phyloP scores from a whole-genome alignment of 2,329 filamentous ascomycete genomes.

The Calonectria honghensis region DNA sequence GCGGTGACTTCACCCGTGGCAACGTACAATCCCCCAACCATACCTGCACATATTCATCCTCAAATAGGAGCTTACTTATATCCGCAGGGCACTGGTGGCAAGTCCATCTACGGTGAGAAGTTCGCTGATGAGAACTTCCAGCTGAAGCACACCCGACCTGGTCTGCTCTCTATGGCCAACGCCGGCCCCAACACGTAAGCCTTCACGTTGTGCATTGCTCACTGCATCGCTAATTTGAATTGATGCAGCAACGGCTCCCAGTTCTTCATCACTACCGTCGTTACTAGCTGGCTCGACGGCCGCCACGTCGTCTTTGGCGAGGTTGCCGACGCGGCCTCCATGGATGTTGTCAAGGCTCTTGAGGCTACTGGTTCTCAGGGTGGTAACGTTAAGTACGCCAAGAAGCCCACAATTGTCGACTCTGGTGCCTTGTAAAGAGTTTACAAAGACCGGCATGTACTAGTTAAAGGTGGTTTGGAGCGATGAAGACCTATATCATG shows the following conservation, averaged over 20 bases:
- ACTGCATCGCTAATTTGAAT: slow-evolving; percentile 51
- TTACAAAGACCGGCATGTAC: slow-evolving; percentile 30
- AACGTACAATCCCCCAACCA: slow-evolving; percentile 78
- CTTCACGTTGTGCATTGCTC: too few species aligned
- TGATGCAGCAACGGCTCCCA: slow-evolving; percentile 93
- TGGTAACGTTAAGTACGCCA: slow-evolving; percentile 73
- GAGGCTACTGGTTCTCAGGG: slow-evolving; percentile 75
- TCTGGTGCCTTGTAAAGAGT: slow-evolving; percentile 68
- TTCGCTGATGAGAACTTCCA: slow-evolving; percentile 95
- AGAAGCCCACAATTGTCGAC: slow-evolving; percentile 75
- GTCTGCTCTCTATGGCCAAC: slow-evolving; percentile 96
- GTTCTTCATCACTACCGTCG: slow-evolving; percentile 97
- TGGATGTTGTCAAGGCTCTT: slow-evolving; percentile 75
- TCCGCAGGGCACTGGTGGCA: slow-evolving; percentile 87
- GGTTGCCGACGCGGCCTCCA: slow-evolving; percentile 72
- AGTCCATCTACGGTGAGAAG: slow-evolving; percentile 97
- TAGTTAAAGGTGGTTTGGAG: slow-evolving; percentile 38
- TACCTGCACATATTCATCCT: background rate
- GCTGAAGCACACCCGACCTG: slow-evolving; percentile 82
- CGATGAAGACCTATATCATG: slow-evolving; percentile 46
- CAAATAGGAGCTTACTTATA: slow-evolving; percentile 46
- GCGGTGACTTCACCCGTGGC: slow-evolving; percentile 94
- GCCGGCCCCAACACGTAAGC: slow-evolving; percentile 92
- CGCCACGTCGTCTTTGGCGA: slow-evolving; percentile 91
- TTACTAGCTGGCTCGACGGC: slow-evolving; percentile 89